These are phyloP conservation scores for Fomitopsis schrenkii DNA, from an alignment of 1,284 basidiomycete species.

Conservation along the genomic window DNA sequence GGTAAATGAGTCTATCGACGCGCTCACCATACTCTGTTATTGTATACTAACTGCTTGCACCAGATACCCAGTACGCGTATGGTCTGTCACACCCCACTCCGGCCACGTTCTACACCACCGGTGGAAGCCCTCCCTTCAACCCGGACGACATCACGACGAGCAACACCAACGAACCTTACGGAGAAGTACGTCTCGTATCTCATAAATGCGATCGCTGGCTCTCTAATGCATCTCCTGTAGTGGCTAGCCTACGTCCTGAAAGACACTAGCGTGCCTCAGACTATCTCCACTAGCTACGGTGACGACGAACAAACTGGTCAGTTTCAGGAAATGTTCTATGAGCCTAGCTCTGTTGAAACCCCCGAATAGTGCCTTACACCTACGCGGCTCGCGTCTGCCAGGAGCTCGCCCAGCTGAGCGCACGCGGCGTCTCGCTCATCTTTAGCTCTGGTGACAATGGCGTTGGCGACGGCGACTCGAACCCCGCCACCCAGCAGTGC, in stretches of 20 bases:
- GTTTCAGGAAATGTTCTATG: neutral
- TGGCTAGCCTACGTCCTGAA: conserved; percentile 52
- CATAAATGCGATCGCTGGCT: neutral
- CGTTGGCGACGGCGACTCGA: conserved; percentile 54
- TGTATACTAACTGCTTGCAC: neutral
- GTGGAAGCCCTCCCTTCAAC: conserved; percentile 52
- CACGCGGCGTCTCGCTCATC: conserved; percentile 56
- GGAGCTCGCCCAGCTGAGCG: conserved; percentile 62
- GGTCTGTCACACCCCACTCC: conserved; percentile 50
- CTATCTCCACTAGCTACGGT: conserved; percentile 63
- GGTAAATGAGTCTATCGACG: conserved; percentile 12
- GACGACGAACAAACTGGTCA: conserved; percentile 66
- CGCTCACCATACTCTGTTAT: no score
- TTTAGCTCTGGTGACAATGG: conserved; percentile 70
- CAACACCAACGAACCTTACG: conserved; percentile 65
- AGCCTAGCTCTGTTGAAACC: neutral
- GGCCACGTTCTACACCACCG: conserved; percentile 59
- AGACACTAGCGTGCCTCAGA: conserved; percentile 40
- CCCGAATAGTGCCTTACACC: conserved; percentile 45
- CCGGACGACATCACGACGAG: conserved; percentile 37
- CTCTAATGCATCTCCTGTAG: conserved; percentile 22
- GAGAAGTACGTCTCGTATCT: conserved; percentile 30
- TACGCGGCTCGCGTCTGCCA: conserved; percentile 63
- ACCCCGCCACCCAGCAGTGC: conserved; percentile 50
- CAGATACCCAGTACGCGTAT: conserved; percentile 62